These are phyloP conservation scores for Radiomyces spectabilis DNA, from an alignment of 192 early-diverging fungal species.

Conservation along the genomic window DNA sequence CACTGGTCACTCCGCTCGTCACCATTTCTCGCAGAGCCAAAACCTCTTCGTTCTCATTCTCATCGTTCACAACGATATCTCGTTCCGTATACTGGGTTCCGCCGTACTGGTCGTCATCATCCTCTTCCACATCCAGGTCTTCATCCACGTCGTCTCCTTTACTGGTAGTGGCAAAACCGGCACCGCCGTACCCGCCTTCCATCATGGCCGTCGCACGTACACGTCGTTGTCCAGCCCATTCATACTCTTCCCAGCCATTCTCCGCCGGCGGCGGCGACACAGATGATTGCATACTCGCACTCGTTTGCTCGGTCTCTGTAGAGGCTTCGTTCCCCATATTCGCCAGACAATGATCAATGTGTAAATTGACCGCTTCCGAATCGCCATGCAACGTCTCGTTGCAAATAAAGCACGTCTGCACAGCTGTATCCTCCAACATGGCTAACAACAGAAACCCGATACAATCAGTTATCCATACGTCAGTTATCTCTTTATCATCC, in stretches of 20 bases:
- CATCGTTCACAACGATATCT: constrained; percentile 47
- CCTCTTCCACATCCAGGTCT: constrained; percentile 79
- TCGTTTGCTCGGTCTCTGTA: not conserved
- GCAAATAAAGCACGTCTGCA: constrained; percentile 61
- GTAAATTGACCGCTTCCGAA: constrained; percentile 55
- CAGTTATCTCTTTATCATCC: too few species aligned
- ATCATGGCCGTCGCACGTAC: constrained; percentile 74
- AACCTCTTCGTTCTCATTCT: constrained; percentile 27
- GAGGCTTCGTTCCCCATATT: constrained; percentile 9
- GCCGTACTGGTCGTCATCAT: constrained; percentile 68
- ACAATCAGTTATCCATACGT: too few species aligned
- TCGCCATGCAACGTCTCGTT: constrained; percentile 47
- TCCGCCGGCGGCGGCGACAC: not conserved
- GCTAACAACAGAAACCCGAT: too few species aligned
- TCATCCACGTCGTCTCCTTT: constrained; percentile 63
- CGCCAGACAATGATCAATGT: constrained; percentile 69
- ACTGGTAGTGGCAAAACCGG: constrained; percentile 26
- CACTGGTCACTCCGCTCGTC: constrained; percentile 23
- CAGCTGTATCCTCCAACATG: too few species aligned
- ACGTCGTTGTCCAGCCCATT: constrained; percentile 74
- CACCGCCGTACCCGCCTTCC: constrained; percentile 64
- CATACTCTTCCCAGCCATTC: constrained; percentile 62
- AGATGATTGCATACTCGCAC: not conserved
- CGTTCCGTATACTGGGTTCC: constrained; percentile 64
- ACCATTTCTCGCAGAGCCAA: constrained; percentile 33